These are phyloP conservation scores for Aspergillus sp. DNA, from an alignment of 2,329 filamentous ascomycete species.

Conservation along the genomic window DNA sequence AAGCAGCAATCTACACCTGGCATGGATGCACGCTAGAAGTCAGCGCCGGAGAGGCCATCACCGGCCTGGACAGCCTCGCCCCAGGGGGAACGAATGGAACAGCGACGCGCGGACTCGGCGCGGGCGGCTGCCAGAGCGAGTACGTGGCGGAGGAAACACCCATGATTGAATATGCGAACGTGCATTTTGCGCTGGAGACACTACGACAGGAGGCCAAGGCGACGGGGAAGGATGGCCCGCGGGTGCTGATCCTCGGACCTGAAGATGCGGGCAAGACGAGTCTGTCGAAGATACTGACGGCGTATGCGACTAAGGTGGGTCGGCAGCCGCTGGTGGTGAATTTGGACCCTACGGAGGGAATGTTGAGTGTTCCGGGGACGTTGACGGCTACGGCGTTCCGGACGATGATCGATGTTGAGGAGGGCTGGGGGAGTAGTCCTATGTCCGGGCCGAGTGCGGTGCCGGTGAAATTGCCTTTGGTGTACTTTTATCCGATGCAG, in stretches of 20 bases:
- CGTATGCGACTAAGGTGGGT: constrained; percentile 74
- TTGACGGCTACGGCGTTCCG: constrained; percentile 85
- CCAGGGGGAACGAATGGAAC: constrained; percentile 24
- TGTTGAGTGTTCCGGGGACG: constrained; percentile 76
- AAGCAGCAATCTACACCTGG: constrained; percentile 90
- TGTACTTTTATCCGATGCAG: constrained; percentile 81
- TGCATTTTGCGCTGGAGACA: constrained; percentile 82
- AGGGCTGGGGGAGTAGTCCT: constrained; percentile 86
- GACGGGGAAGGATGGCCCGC: constrained; percentile 62
- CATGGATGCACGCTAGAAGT: constrained; percentile 86
- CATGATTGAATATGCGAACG: constrained; percentile 76
- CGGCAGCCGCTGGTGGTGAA: constrained; percentile 81
- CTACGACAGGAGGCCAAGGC: constrained; percentile 64
- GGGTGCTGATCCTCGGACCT: constrained; percentile 81
- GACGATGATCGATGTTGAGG: constrained; percentile 82
- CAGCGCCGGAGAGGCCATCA: constrained; percentile 58
- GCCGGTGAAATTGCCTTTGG: constrained; percentile 87
- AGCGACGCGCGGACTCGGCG: constrained; percentile 33
- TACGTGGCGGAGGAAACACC: constrained; percentile 78
- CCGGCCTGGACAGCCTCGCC: constrained; percentile 31
- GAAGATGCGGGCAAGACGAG: constrained; percentile 81
- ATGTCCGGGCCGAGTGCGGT: constrained; percentile 86
- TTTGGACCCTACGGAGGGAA: constrained; percentile 76
- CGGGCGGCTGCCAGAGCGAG: constrained; percentile 67
- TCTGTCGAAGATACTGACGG: constrained; percentile 72